Evolutionary conservation across 1,139 yeast genomes (phyloP).

Genomic region (Lodderomyces metapsilosis): DNA sequence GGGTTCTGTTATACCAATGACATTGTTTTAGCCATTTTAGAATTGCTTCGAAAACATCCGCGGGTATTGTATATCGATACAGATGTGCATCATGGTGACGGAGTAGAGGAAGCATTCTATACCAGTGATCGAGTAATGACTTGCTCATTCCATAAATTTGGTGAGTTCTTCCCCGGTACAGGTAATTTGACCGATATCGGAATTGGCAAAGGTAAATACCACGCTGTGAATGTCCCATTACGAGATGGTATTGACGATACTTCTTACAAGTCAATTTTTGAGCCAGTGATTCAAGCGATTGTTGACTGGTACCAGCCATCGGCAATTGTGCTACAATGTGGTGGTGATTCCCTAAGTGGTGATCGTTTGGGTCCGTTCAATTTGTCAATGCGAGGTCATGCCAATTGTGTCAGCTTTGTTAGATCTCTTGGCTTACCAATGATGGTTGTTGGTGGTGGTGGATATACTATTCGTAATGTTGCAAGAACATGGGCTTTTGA

Average conservation of each 20-base stretch:
- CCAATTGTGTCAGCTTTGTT: conserved; percentile 87
- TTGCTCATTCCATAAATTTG: conserved; percentile 93
- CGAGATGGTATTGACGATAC: conserved; percentile 97
- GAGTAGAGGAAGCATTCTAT: conserved; percentile 96
- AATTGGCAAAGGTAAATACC: conserved; percentile 82
- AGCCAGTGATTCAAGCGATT: conserved; percentile 78
- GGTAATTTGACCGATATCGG: conserved; percentile 88
- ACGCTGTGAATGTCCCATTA: conserved; percentile 85
- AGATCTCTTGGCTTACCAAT: conserved; percentile 85
- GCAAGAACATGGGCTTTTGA: conserved; percentile 96
- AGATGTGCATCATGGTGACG: conserved; percentile 97
- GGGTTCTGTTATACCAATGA: conserved; percentile 97
- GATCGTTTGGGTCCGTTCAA: conserved; percentile 94
- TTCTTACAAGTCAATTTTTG: conserved; percentile 82
- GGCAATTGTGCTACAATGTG: conserved; percentile 93
- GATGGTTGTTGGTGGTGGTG: conserved; percentile 97
- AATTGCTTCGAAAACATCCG: conserved; percentile 81
- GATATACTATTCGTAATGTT: conserved; percentile 97
- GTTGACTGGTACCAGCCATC: conserved; percentile 94
- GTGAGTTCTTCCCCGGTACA: conserved; percentile 96
- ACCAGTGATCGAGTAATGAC: conserved; percentile 96
- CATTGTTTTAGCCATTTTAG: conserved; percentile 84
- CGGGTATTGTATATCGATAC: conserved; percentile 92
- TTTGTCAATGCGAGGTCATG: conserved; percentile 88
- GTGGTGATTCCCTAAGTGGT: conserved; percentile 93